Conservation (phyloP, 2,329 filamentous ascomycete genomes). For the Fusarium bactridioides region DNA sequence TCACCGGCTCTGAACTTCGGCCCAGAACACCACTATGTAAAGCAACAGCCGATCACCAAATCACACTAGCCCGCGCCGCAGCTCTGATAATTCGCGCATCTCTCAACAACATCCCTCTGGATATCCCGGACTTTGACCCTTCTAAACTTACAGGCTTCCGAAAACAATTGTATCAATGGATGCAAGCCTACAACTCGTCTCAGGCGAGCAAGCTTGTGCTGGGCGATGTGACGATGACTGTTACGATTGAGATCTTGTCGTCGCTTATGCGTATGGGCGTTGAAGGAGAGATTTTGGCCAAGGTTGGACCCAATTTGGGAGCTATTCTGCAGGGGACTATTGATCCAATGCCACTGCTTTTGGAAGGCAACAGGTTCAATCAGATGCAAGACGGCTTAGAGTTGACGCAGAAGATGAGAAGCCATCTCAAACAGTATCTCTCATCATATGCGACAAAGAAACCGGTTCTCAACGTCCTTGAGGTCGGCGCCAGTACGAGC, state of each 20-base stretch:
- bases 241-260: conserved; percentile 17
- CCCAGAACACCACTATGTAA: neutral
- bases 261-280: conserved; percentile 2
- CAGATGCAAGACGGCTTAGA: neutral
- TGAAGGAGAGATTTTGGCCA: conserved; percentile 11
- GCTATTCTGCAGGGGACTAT: neutral
- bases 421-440: neutral
- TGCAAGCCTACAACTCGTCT: neutral
- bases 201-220: neutral
- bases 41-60: conserved; percentile 2
- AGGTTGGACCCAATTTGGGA: conserved; percentile 12
- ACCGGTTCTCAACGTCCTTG: neutral
- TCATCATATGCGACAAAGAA: conserved; percentile 5
- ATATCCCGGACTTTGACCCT: conserved; percentile 4
- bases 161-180: conserved; percentile 2
- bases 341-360: neutral
- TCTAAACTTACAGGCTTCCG: neutral
- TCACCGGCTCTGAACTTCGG: neutral
- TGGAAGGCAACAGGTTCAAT: neutral
- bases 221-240: conserved; percentile 5
- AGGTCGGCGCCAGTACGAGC: conserved; percentile 1
- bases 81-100: conserved; percentile 18
- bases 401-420: neutral
- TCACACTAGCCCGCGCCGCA: conserved; percentile 9
- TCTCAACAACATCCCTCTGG: conserved; percentile 7